Evolutionary conservation across 2,329 filamentous ascomycete genomes (phyloP), one percentile per base, ranked within the genome.

Genomic region (Neopestalotiopsis rosae): DNA sequence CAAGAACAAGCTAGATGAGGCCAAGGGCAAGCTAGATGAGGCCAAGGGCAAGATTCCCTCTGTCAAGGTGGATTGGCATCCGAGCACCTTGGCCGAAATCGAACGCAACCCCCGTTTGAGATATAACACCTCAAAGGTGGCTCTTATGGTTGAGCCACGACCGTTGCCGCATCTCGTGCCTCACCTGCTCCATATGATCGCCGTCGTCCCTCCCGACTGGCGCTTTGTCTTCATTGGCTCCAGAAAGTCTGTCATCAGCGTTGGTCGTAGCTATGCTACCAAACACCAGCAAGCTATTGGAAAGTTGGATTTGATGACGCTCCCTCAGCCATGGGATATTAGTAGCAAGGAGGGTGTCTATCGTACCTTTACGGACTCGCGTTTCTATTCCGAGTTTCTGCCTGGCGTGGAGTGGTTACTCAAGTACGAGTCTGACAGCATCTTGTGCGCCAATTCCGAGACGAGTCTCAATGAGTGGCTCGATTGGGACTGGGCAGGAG

Each of bases 371-470:
- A 88, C 87, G 3, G 84, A 86, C 71, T 66, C 81, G 1, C 81
- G 84, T 52, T 87, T 89, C 73, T 89, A 89, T 73, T 80, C 86
- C 70, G 82, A 85, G 70, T 82, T 86, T 63, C 73, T 88, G 20
- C 81, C 85, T 0, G 80, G 79, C 0, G 85, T 84, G 42, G 86
- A 88, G 76, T 88, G 85, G 85, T 76, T 89, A 32, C 78, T 89
- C 66, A 84, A 85, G 73, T 89, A 84, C 72, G 85, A 88, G 71
- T 79, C 82, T n/a, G 87, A 89, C 74, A 87, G 84, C 72, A 87
- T 89, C 61, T 76, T 88, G 61, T 89, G 87, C 72, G 83, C 86
- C 67, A 88, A 88, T 73, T 86, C 85, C 12, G 79, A 79, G n/a
- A 79, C 75, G 52, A 84, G 84, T 70, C 74, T 89, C 52, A 84